A percentile compares a stretch with the other conserved stretches of the same genome.
phyloP scores from a whole-genome alignment of 768 basidiomycete species.

The Cystoderma amianthinum region DNA sequence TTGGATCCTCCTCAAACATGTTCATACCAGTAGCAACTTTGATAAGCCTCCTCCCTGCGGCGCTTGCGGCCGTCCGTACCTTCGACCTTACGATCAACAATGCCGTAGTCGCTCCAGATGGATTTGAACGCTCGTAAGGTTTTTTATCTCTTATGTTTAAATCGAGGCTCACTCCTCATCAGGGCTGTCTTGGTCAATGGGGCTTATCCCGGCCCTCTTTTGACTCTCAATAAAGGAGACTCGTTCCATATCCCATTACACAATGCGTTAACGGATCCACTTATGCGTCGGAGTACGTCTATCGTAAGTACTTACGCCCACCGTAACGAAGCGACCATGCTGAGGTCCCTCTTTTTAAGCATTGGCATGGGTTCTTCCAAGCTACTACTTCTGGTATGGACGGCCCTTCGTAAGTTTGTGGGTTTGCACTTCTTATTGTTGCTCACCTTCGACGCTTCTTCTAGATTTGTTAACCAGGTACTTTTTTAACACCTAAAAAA shows the following conservation, averaged over 20 bases:
- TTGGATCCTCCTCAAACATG: too few species aligned
- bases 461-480: slow-evolving; percentile 35
- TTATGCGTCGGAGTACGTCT: slow-evolving; percentile 23
- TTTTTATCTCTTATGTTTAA: too few species aligned
- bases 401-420: slow-evolving; percentile 23
- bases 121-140: too few species aligned
- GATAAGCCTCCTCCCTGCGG: slow-evolving; percentile 6
- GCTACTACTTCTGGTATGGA: slow-evolving; percentile 26
- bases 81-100: slow-evolving; percentile 13
- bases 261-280: too few species aligned
- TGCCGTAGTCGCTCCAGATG: slow-evolving; percentile 13
- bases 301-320: slow-evolving; percentile 11
- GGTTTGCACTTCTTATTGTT: slow-evolving; percentile 6
- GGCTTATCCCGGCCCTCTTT: slow-evolving; percentile 20
- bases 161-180: too few species aligned
- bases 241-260: too few species aligned
- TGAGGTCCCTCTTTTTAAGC: slow-evolving; percentile 9
- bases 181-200: slow-evolving; percentile 20
- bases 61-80: slow-evolving; percentile 5
- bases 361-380: slow-evolving; percentile 30
- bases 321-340: background rate
- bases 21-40: slow-evolving; percentile 3
- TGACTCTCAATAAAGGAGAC: too few species aligned
- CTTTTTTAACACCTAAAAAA: too few species aligned
- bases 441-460: background rate